Percentiles rank a stretch among this genome's conserved stretches.
These are phyloP conservation scores for Tremella yokohamensis DNA, from an alignment of 768 basidiomycete genomes.

Conservation along the genomic window DNA sequence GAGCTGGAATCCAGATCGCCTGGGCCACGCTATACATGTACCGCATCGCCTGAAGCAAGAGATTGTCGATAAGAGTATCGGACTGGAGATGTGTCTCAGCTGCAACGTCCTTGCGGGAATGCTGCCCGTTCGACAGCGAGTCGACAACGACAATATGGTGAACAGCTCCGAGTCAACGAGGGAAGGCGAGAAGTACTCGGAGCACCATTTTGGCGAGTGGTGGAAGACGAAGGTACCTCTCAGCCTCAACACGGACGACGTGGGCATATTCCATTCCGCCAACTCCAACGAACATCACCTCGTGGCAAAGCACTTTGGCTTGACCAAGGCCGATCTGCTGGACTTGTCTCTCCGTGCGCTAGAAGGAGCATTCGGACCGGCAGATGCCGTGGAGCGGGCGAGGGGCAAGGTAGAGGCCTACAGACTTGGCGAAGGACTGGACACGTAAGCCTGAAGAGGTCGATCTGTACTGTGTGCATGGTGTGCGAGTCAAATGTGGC, in stretches of 20 bases:
- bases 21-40: conserved; percentile 25
- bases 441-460: too few relatives aligned
- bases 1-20: conserved; percentile 14
- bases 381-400: not conserved
- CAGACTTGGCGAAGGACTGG: too few relatives aligned
- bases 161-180: not conserved
- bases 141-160: not conserved
- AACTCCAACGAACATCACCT: conserved; percentile 16
- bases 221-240: conserved; percentile 5
- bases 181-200: not conserved
- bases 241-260: conserved; percentile 26
- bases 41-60: conserved; percentile 5
- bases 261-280: conserved; percentile 19
- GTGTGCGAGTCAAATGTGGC: too few relatives aligned
- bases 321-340: conserved; percentile 14
- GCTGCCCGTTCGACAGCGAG: conserved; percentile 8
- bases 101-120: conserved; percentile 27
- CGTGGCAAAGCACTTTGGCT: conserved; percentile 16
- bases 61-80: conserved; percentile 13
- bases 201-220: conserved; percentile 26
- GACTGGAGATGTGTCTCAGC: conserved; percentile 21
- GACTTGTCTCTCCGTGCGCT: conserved; percentile 13
- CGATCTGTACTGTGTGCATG: too few relatives aligned
- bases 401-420: too few relatives aligned
- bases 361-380: conserved; percentile 8